Evolutionary conservation across 1,284 basidiomycete species (phyloP), one percentile per base, ranked within the genome.

Genomic region (Albatrellus sp.): DNA sequence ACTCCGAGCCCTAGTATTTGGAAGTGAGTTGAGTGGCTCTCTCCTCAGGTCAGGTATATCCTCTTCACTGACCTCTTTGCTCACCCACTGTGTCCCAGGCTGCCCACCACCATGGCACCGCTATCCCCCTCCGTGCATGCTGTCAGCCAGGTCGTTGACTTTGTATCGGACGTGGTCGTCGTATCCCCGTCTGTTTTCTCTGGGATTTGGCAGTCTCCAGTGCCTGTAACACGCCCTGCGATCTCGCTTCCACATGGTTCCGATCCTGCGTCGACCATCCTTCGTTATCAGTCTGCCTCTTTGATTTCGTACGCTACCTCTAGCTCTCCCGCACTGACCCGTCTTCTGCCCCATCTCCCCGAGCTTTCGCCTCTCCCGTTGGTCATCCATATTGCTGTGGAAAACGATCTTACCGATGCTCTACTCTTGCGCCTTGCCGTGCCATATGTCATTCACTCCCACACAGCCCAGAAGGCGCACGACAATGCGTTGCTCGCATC

Each of bases 401-500:
- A 55, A 28, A 65, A 69, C 43, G 75, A 80, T 54, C 67, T 83
- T 43, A 70, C 75, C 17, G 73, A 80, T 50, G 66, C 72, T 10
- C 67, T 81, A 42, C 59, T 73, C 2, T 67, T 84, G 36, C 70
- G 72, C 24, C 72, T 75, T 17, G 68, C 72, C 9, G 68, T 77
- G 9, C 70, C 74, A 33, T 75, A 75, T 54, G 68, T 81, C 50
- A 47, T 89, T 39, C 68, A 83, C 60, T 84, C 80, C 5, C 67
- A 73, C 45, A 72, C 69, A 2, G 61, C 75, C 2, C 74, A 80
- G 56, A 72, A 84, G 52, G 80, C 81, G 2, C 78, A 85, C 55
- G 82, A 86, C 56, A 73, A 85, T 54, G 76, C 80, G 10, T 61
- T 88, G 13, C 66, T 88, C n/a, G 82, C 81, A 19, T 73, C 78